These are phyloP conservation scores for Bipolaris cookei DNA, from an alignment of 2,329 filamentous ascomycete species.

Conservation along the genomic window DNA sequence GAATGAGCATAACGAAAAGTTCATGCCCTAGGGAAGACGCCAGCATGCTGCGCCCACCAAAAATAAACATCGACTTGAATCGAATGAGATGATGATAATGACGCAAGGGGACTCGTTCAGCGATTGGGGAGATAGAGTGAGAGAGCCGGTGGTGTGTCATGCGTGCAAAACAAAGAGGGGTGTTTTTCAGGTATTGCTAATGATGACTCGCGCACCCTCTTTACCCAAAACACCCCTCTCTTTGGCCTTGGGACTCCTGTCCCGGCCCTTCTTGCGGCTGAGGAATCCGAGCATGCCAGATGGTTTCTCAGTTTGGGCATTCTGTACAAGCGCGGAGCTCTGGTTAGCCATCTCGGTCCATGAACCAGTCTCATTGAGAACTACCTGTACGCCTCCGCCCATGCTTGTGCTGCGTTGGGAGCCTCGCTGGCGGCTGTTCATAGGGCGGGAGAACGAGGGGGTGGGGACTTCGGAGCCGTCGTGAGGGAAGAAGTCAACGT, in stretches of 20 bases:
- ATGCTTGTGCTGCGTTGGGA: conserved; percentile 76
- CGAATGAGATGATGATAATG: conserved; percentile 1
- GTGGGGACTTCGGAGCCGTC: conserved; percentile 36
- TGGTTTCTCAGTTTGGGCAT: conserved; percentile 54
- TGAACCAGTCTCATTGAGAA: conserved; percentile 84
- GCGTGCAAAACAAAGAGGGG: background rate
- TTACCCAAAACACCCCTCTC: conserved; percentile 94
- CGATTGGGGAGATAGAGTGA: background rate
- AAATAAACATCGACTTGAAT: conserved; percentile 1
- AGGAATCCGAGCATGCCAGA: conserved; percentile 90
- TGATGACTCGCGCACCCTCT: conserved; percentile 77
- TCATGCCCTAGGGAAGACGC: conserved; percentile 1
- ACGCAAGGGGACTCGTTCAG: conserved; percentile 13
- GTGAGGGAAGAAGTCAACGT: conserved; percentile 44
- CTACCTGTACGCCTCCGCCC: conserved; percentile 86
- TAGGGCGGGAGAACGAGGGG: conserved; percentile 49
- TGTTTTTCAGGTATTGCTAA: conserved; percentile 51
- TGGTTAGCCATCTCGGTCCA: conserved; percentile 91
- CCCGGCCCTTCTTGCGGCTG: conserved; percentile 84
- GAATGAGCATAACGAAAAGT: background rate
- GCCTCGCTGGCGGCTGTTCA: conserved; percentile 59
- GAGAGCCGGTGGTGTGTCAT: background rate
- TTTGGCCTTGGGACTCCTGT: conserved; percentile 91
- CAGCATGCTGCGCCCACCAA: conserved; percentile 9
- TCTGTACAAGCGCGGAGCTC: conserved; percentile 70